Evolutionary conservation across 23 red algal species (phyloP), one percentile per base, ranked within the genome.

Genomic region (Gracilaria gracilis): DNA sequence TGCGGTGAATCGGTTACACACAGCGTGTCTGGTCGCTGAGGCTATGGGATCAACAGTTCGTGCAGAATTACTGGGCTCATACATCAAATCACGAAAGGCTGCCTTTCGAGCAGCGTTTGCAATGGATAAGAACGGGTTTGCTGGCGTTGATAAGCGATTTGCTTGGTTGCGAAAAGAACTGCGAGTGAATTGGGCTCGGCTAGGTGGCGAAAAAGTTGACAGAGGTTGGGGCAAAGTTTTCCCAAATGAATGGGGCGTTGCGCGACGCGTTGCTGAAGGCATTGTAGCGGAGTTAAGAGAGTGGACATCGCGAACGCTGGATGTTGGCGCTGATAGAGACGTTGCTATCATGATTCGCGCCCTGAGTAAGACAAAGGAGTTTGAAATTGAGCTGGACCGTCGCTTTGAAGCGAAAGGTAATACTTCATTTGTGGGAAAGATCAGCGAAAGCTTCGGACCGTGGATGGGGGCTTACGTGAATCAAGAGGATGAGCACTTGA

Each of bases 381-480:
- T 98, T 79, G 96, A 98, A 81, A 42, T 69, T 49, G 96, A 98
- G 62, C 81, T 98, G 9, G 86, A 89, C 57, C 93, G 88, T 57
- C 87, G 96, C 37, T 96, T 96, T 67, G 46, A 54, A n/a, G 72
- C 64, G 23, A 35, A 61, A 28, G 47, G 76, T 7, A 59, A 23
- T 9, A 27, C 32, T 28, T 82, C 83, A 20, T 92, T 98, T 90
- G 80, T 91, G 19, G 91, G 96, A 11, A 66, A 40, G 29, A 57
- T 98, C 3, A 98, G 96, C 79, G 88, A 86, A 34, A 79, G 79
- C 35, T 98, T 88, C 67, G 96, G 93, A 28, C 96, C 96, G 8
- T 98, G 94, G 81, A 95, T 98, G 92, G 92, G 96, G 16, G 91
- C 96, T 6, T 98, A 95, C 66, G 89, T 95, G 57, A 82, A 89